These are phyloP conservation scores for Xylariaceae sp. DNA, from an alignment of 2,329 filamentous ascomycete species.

Conservation along the genomic window DNA sequence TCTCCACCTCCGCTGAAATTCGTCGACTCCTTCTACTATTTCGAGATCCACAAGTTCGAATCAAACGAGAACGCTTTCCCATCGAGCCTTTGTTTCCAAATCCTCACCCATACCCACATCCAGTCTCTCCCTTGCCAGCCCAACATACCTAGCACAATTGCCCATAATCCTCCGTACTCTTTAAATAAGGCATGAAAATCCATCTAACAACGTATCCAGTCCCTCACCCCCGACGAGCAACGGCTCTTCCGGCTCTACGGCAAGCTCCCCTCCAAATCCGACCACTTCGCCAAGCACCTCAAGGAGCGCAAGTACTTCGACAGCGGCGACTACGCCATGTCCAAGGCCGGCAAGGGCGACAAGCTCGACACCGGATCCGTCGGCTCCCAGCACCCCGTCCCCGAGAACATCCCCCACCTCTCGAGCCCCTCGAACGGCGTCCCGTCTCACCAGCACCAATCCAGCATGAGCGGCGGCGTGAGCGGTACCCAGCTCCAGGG, in stretches of 20 bases:
- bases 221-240: constrained; percentile 90
- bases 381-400: constrained; percentile 89
- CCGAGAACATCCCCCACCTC: constrained; percentile 91
- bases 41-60: background rate
- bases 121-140: too few relatives aligned
- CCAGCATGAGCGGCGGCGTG: constrained; percentile 35
- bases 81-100: background rate
- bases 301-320: constrained; percentile 99
- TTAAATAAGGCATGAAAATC: too few relatives aligned
- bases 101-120: background rate
- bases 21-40: background rate
- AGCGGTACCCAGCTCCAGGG: constrained; percentile 39
- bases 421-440: constrained; percentile 56
- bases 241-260: constrained; percentile 95
- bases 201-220: constrained; percentile 47
- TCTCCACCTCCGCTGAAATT: constrained; percentile 2
- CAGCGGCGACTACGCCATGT: constrained; percentile 92
- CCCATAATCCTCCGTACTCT: background rate
- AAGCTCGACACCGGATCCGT: constrained; percentile 91
- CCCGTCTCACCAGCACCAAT: constrained; percentile 31
- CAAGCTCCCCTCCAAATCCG: constrained; percentile 94
- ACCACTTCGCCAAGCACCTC: constrained; percentile 95
- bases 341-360: constrained; percentile 94
- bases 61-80: background rate
- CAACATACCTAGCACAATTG: too few relatives aligned